Evolutionary conservation across 257 asterid species (phyloP).

Genomic region (Mitragyna speciosa): DNA sequence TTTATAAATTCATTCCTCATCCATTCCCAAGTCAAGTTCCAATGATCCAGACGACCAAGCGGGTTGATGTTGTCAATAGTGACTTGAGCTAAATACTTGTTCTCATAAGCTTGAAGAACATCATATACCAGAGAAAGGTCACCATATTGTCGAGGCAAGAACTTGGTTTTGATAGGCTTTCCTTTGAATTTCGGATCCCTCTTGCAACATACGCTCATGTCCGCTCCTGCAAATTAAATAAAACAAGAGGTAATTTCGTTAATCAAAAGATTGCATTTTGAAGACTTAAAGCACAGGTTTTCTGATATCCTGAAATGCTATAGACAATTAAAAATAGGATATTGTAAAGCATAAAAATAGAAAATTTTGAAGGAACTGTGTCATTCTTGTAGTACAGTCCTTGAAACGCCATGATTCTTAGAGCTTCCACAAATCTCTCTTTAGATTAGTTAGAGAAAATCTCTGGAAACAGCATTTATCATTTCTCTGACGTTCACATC

Average conservation of each 20-base stretch:
- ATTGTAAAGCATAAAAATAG: background rate
- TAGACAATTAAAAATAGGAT: background rate
- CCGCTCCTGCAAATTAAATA: slow-evolving; percentile 41
- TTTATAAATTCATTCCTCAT: slow-evolving; percentile 89
- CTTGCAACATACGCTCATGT: slow-evolving; percentile 67
- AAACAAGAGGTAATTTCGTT: background rate
- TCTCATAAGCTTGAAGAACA: slow-evolving; percentile 55
- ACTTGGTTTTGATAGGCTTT: slow-evolving; percentile 46
- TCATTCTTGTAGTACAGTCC: too few species aligned
- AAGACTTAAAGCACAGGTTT: background rate
- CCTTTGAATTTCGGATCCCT: slow-evolving; percentile 71
- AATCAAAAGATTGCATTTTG: background rate
- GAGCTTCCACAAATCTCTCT: background rate
- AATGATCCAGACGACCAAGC: slow-evolving; percentile 83
- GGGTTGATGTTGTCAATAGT: slow-evolving; percentile 84
- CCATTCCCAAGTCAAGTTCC: slow-evolving; percentile 98
- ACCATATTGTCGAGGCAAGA: slow-evolving; percentile 50
- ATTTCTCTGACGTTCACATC: background rate
- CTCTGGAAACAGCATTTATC: background rate
- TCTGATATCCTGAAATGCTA: background rate
- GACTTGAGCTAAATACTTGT: slow-evolving; percentile 72
- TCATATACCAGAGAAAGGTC: slow-evolving; percentile 81
- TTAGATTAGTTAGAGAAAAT: background rate
- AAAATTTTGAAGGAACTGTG: background rate
- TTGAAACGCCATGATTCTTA: background rate